These are phyloP conservation scores for Cnidoscolus chayamansa DNA, from an alignment of 441 rosid species.

Conservation along the genomic window DNA sequence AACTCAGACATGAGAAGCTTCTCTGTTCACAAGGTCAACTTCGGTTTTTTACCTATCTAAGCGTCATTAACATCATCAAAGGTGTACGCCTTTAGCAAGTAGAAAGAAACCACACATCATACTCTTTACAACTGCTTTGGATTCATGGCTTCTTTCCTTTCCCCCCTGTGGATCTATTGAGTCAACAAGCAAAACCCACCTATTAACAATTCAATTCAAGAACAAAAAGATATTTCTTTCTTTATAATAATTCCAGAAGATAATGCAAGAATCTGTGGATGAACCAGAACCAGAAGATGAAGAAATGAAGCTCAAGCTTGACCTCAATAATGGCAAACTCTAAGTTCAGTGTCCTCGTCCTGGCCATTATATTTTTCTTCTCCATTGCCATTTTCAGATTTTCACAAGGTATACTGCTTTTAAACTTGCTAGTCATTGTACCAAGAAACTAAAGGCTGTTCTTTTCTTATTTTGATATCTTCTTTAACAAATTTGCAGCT, in stretches of 20 bases:
- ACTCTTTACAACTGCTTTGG: not conserved
- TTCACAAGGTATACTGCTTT: slow-evolving; percentile 34
- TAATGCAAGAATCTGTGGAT: slow-evolving; percentile 68
- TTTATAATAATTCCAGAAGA: slow-evolving; percentile 28
- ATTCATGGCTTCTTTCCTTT: slow-evolving; percentile 13
- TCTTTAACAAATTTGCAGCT: slow-evolving; percentile 32
- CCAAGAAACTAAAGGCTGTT: slow-evolving; percentile 1
- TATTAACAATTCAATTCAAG: slow-evolving; percentile 6
- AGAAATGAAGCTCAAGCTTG: slow-evolving; percentile 40
- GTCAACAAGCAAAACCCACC: slow-evolving; percentile 22
- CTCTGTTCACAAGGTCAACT: slow-evolving; percentile 15
- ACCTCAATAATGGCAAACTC: slow-evolving; percentile 57
- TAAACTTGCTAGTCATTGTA: not conserved
- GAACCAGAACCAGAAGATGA: slow-evolving; percentile 52
- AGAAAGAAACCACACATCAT: not conserved
- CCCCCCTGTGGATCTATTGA: slow-evolving; percentile 10
- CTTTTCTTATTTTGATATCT: slow-evolving; percentile 6
- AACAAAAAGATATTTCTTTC: not conserved
- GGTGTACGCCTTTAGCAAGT: not conserved
- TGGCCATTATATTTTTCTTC: slow-evolving; percentile 32
- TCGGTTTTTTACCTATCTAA: not conserved
- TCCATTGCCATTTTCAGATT: slow-evolving; percentile 17
- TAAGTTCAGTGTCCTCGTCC: slow-evolving; percentile 35
- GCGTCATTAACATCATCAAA: not conserved
- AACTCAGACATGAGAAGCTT: not conserved